Conservation (phyloP, 306 rosid genomes). For the Cicer yamashitae region DNA sequence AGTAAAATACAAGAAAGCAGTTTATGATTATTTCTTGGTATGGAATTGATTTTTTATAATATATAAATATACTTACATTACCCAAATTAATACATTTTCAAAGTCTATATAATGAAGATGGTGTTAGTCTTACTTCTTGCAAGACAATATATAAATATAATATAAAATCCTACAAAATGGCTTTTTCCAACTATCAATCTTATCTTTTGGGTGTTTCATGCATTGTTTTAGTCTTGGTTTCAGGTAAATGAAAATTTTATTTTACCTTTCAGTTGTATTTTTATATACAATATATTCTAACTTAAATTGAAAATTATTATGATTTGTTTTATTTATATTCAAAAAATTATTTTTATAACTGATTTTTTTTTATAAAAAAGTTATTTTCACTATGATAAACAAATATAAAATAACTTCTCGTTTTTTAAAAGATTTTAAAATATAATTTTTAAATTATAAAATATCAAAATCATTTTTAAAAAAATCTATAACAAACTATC, state of each 20-base stretch:
- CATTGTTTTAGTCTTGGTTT: background rate
- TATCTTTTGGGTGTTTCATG: background rate
- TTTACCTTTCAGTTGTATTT: background rate
- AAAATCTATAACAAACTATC: no score
- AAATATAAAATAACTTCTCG: no score
- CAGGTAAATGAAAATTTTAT: background rate
- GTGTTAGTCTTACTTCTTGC: background rate
- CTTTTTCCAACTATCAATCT: background rate
- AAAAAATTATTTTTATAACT: background rate
- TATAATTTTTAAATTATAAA: no score
- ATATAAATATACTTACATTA: no score
- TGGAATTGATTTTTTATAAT: no score
- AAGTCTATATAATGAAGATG: background rate
- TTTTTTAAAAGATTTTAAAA: no score
- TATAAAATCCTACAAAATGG: background rate
- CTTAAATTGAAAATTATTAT: background rate
- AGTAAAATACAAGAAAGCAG: no score
- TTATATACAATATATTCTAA: background rate
- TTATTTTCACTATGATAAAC: no score
- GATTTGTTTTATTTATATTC: background rate
- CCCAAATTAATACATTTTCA: background rate
- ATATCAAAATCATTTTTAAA: no score
- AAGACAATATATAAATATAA: background rate
- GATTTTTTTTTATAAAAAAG: no score
- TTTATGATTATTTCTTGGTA: no score